Base-by-base conservation (phyloP, 2,329 filamentous ascomycete genomes). In the Shiraia bambusicola region DNA sequence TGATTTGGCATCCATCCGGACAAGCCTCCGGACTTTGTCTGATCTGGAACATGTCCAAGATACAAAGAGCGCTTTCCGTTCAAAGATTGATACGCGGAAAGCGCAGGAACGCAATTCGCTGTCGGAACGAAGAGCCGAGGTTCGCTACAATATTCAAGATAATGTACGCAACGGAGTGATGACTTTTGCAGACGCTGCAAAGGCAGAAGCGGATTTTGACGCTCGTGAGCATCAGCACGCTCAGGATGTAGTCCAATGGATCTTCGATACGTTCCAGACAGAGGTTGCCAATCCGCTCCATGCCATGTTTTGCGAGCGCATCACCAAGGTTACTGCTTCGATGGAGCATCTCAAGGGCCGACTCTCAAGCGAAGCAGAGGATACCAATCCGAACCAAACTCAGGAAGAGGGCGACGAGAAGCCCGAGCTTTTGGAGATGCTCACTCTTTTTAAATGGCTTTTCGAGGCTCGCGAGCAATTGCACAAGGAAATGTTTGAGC, bases 351-450 rank as follows among this genome's bases (percentile, higher is more conserved):
- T 96, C 17, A 82, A 83, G 17, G 78, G 79, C 8, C 83, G 84
- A 30, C 76, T 96, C 1, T 87, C 86, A 47, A 83, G 82, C 37
- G 86, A 88, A 49, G 85, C 80, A 42, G 85, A 80, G 63, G 75
- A 78, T 31, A 74, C 79, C 3, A 81, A 83, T 49, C 86, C 90
- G 0, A 92, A 95, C 59, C 82, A 89, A 67, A 86, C 90, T 0
- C 91, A 96, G 66, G 90, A 95, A 67, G 92, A 96, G 71, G 92
- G 93, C 13, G 92, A 97, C 56, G 92, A 96, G 66, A 84, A 91
- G 63, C 93, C 93, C 0, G 93, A 98, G 68, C 77, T 97, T 0
- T 75, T 97, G 2, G 93, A 98, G 69, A 95, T 95, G 69, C 77
- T 98, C 10, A 97, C 92, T 0, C 80, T 96, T 34, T 77, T 97